Evolutionary conservation across 441 rosid genomes (phyloP).

Genomic region (Jatropha multifida): DNA sequence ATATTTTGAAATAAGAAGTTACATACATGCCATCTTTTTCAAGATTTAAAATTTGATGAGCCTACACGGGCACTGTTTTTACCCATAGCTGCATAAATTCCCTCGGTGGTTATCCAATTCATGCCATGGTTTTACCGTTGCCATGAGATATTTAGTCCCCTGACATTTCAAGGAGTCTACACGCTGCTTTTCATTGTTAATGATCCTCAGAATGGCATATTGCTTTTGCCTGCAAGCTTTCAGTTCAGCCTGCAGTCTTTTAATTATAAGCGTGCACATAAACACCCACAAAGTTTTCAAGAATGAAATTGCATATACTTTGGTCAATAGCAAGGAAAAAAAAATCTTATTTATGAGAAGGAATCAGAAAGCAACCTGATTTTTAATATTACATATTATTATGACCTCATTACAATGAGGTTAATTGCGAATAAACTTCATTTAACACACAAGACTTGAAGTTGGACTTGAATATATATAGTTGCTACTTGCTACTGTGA

Average conservation of each 20-base stretch:
- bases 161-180: neutral
- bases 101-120: neutral
- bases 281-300: neutral
- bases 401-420: neutral
- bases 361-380: slow-evolving; percentile 11
- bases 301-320: neutral
- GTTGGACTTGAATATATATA: neutral
- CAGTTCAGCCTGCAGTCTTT: neutral
- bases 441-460: neutral
- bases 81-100: neutral
- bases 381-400: slow-evolving; percentile 5
- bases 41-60: neutral
- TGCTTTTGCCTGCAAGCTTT: neutral
- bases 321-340: neutral
- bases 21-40: neutral
- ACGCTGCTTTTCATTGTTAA: neutral
- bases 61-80: no score
- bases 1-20: neutral
- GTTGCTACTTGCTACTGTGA: slow-evolving; percentile 30
- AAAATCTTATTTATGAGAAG: neutral
- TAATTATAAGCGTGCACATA: neutral
- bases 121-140: neutral
- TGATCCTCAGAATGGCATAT: neutral
- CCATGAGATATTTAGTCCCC: neutral
- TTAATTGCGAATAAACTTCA: neutral